Conservation (phyloP, 2,329 filamentous ascomycete genomes). For the Epicoccum nigrum region DNA sequence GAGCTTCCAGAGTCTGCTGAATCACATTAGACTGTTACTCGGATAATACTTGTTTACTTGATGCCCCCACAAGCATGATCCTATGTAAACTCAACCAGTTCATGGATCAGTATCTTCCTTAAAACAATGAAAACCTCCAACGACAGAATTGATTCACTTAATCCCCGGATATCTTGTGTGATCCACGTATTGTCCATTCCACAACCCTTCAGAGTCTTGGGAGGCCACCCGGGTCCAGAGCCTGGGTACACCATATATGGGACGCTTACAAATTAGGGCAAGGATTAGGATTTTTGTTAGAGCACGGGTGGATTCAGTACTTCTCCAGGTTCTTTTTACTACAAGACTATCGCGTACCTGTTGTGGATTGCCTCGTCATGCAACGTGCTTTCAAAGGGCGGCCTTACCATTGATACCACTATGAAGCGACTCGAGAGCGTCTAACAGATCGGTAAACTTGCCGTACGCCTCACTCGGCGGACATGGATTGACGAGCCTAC, state of each 20-base stretch:
- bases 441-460: constrained; percentile 52
- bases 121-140: constrained; percentile 53
- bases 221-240: constrained; percentile 63
- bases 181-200: constrained; percentile 62
- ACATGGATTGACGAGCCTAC: constrained; percentile 56
- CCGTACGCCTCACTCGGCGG: constrained; percentile 40
- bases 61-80: constrained; percentile 58
- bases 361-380: constrained; percentile 63
- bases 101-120: constrained; percentile 60
- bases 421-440: constrained; percentile 59
- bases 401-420: constrained; percentile 54
- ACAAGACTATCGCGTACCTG: constrained; percentile 63
- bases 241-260: constrained; percentile 64
- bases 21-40: constrained; percentile 76
- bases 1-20: constrained; percentile 62
- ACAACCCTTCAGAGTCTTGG: constrained; percentile 54
- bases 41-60: constrained; percentile 81
- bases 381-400: constrained; percentile 48
- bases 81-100: constrained; percentile 60
- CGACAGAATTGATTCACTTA: constrained; percentile 64
- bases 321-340: constrained; percentile 44
- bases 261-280: constrained; percentile 60
- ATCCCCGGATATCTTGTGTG: constrained; percentile 62
- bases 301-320: constrained; percentile 58
- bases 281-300: constrained; percentile 60